These are phyloP conservation scores for Flaveria trinervia DNA, from an alignment of 129 eudicot genomes.

Conservation along the genomic window DNA sequence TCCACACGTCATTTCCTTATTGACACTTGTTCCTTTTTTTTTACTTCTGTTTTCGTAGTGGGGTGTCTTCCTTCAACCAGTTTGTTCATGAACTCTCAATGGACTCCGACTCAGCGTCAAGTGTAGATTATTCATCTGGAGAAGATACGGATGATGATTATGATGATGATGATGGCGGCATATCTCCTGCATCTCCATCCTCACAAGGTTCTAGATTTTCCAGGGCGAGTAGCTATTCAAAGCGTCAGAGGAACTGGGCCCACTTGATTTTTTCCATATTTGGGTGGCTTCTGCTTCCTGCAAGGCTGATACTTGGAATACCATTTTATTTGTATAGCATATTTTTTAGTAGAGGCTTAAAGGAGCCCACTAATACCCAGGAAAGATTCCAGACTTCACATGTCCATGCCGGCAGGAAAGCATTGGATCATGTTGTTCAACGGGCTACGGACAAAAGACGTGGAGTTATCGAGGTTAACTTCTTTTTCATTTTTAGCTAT, in stretches of 20 bases:
- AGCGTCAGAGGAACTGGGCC: conserved; percentile 46
- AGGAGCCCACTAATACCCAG: conserved; percentile 28
- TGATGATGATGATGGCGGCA: conserved; percentile 46
- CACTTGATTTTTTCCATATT: conserved; percentile 48
- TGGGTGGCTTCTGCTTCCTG: conserved; percentile 72
- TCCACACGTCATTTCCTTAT: neutral
- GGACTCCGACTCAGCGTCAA: conserved; percentile 80
- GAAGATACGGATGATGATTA: conserved; percentile 45
- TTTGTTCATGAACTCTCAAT: conserved; percentile 81
- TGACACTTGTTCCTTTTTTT: conserved; percentile 17
- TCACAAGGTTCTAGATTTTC: conserved; percentile 74
- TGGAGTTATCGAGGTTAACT: conserved; percentile 86
- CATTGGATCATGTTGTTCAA: conserved; percentile 69
- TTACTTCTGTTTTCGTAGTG: conserved; percentile 45
- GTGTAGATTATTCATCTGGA: conserved; percentile 80
- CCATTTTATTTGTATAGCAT: conserved; percentile 52
- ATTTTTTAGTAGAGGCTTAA: conserved; percentile 38
- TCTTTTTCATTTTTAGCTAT: neutral
- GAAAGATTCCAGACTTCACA: conserved; percentile 38
- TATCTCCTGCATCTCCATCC: conserved; percentile 65
- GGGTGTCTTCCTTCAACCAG: conserved; percentile 95
- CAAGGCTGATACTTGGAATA: conserved; percentile 54
- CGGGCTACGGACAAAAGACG: conserved; percentile 92
- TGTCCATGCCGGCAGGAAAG: conserved; percentile 45
- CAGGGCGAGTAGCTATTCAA: conserved; percentile 62